phyloP scores from a whole-genome alignment of 768 basidiomycete genomes.

The Chalciporus sphaerocephalus region DNA sequence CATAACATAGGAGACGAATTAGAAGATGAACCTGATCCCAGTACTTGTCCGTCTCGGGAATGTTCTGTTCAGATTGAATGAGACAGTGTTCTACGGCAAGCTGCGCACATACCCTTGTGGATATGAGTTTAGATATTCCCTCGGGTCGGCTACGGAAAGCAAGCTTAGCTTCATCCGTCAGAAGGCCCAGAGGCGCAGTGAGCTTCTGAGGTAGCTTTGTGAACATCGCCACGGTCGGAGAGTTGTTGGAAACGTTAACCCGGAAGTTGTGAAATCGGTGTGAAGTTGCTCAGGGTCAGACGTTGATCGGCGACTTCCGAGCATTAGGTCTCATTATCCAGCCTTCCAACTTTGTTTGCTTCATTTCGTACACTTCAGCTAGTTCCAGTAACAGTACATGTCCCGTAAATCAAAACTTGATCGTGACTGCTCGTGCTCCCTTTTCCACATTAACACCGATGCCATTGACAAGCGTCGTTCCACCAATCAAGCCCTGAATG shows the following conservation, averaged over 20 bases:
- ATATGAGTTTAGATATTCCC: conserved; percentile 73
- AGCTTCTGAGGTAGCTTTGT: conserved; percentile 68
- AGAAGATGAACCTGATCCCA: conserved; percentile 82
- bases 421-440: conserved; percentile 2
- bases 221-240: conserved; percentile 52
- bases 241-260: background rate
- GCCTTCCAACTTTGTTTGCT: too few relatives aligned
- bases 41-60: conserved; percentile 70
- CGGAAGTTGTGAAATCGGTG: background rate
- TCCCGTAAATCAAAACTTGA: conserved; percentile 8
- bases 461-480: conserved; percentile 1
- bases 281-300: background rate
- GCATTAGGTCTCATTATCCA: background rate
- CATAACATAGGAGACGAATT: background rate
- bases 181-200: conserved; percentile 68
- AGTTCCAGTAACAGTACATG: too few relatives aligned
- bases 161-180: conserved; percentile 86
- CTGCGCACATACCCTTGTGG: conserved; percentile 56
- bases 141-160: conserved; percentile 79
- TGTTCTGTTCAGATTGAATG: conserved; percentile 57
- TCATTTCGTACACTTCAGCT: too few relatives aligned
- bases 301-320: background rate
- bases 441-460: conserved; percentile 1
- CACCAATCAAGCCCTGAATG: conserved; percentile 8
- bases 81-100: background rate